These are phyloP conservation scores for Arachnomyces sp. DNA, from an alignment of 2,329 filamentous ascomycete genomes.

Conservation along the genomic window DNA sequence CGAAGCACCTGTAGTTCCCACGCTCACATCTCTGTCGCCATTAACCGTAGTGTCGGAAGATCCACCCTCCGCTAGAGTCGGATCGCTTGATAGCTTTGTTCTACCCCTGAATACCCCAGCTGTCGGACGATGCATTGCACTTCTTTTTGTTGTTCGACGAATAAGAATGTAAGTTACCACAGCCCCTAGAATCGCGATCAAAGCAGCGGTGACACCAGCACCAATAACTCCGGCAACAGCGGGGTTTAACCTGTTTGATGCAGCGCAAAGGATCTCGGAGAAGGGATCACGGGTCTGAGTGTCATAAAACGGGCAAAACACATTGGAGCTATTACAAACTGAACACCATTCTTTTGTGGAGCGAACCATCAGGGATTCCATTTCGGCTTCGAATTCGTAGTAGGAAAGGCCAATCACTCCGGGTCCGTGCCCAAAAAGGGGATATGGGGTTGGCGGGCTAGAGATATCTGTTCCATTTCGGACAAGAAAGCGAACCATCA, in stretches of 20 bases:
- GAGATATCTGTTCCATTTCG: conserved; percentile 47
- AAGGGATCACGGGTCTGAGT: conserved; percentile 4
- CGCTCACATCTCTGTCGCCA: no score
- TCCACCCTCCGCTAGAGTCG: no score
- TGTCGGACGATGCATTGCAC: no score
- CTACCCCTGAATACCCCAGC: neutral
- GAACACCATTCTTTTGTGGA: conserved; percentile 48
- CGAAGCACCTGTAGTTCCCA: no score
- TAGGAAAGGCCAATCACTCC: conserved; percentile 42
- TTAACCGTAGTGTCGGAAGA: no score
- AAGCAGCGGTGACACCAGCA: conserved; percentile 42
- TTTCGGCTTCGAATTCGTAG: conserved; percentile 41
- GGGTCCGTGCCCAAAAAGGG: conserved; percentile 45
- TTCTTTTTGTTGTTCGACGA: no score
- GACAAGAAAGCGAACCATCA: conserved; percentile 51
- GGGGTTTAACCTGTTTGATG: conserved; percentile 28
- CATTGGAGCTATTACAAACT: conserved; percentile 35
- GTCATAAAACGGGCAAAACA: conserved; percentile 46
- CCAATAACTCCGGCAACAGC: conserved; percentile 51
- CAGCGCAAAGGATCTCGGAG: conserved; percentile 10
- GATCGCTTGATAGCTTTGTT: no score
- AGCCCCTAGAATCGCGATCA: conserved; percentile 32
- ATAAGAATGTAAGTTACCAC: no score
- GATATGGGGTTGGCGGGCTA: conserved; percentile 34
- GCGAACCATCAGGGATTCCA: conserved; percentile 37